Evolutionary conservation across 345 rosid species (phyloP).

Genomic region (Arabidopsis suecica): DNA sequence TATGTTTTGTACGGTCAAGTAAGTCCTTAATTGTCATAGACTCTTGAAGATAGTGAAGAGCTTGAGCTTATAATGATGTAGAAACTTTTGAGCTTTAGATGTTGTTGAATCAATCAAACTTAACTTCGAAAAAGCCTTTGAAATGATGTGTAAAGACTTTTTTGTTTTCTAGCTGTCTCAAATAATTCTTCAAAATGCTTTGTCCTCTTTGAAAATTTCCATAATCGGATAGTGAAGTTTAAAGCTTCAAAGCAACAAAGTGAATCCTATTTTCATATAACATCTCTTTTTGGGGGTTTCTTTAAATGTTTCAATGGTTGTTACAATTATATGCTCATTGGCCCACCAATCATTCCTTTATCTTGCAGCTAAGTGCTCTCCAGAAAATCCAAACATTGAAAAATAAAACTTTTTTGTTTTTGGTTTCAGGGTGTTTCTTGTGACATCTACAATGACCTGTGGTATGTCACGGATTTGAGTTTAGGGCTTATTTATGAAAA

Average conservation of each 20-base stretch:
- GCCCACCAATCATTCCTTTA: conserved; percentile 38
- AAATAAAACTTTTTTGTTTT: conserved; percentile 16
- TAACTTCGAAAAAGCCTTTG: conserved; percentile 5
- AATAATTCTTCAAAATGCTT: conserved; percentile 34
- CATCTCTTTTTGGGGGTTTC: conserved; percentile 30
- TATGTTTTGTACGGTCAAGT: neutral
- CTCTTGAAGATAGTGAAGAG: conserved; percentile 24
- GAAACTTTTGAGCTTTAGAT: neutral
- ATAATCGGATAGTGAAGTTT: conserved; percentile 36
- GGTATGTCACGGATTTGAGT: conserved; percentile 79
- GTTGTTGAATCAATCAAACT: conserved; percentile 29
- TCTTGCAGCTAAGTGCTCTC: neutral
- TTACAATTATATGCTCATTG: conserved; percentile 32
- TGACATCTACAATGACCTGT: conserved; percentile 67
- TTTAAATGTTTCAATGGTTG: conserved; percentile 37
- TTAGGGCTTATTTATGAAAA: conserved; percentile 81
- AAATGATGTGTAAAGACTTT: conserved; percentile 25
- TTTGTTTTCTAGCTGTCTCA: conserved; percentile 41
- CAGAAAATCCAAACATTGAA: conserved; percentile 12
- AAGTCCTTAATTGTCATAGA: conserved; percentile 14
- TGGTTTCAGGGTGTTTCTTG: conserved; percentile 86
- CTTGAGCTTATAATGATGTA: conserved; percentile 7
- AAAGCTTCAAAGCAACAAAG: conserved; percentile 40
- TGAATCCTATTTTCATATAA: conserved; percentile 41
- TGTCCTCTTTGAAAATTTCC: conserved; percentile 37